Conservation (phyloP, 129 eudicot species). For the Lactuca saligna region DNA sequence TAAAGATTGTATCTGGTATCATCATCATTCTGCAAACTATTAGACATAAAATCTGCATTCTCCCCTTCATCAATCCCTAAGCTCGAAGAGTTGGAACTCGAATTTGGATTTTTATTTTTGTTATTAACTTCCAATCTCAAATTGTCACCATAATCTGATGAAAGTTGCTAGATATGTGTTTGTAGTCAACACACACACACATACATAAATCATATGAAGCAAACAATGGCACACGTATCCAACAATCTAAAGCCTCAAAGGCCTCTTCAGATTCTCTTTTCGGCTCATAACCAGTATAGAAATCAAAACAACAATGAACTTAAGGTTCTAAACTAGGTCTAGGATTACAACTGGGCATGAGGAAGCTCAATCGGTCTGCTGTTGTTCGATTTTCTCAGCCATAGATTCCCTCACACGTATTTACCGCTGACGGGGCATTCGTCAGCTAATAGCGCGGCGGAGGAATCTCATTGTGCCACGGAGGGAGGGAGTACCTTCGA, state of each 20-base stretch:
- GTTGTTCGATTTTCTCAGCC: slow-evolving; percentile 75
- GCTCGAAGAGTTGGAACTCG: slow-evolving; percentile 34
- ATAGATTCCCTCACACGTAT: slow-evolving; percentile 71
- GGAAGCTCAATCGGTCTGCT: slow-evolving; percentile 82
- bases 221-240: slow-evolving; percentile 68
- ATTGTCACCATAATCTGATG: slow-evolving; percentile 14
- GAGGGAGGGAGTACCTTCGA: slow-evolving; percentile 50
- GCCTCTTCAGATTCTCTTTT: slow-evolving; percentile 50
- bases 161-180: slow-evolving; percentile 38
- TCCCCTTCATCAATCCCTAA: slow-evolving; percentile 50
- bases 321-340: slow-evolving; percentile 65
- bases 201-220: slow-evolving; percentile 73
- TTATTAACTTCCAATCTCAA: slow-evolving; percentile 24
- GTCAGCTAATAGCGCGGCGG: slow-evolving; percentile 65
- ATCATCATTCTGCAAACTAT: slow-evolving; percentile 38
- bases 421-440: slow-evolving; percentile 71
- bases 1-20: slow-evolving; percentile 42
- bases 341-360: slow-evolving; percentile 68
- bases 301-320: slow-evolving; percentile 51
- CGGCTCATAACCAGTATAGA: slow-evolving; percentile 47
- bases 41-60: slow-evolving; percentile 25
- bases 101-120: slow-evolving; percentile 24
- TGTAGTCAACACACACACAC: slow-evolving; percentile 65
- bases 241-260: slow-evolving; percentile 75
- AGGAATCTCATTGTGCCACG: slow-evolving; percentile 72